Conservation (phyloP, 805 yeast species). For the Cyberlindnera nakhonratchasimensis region DNA sequence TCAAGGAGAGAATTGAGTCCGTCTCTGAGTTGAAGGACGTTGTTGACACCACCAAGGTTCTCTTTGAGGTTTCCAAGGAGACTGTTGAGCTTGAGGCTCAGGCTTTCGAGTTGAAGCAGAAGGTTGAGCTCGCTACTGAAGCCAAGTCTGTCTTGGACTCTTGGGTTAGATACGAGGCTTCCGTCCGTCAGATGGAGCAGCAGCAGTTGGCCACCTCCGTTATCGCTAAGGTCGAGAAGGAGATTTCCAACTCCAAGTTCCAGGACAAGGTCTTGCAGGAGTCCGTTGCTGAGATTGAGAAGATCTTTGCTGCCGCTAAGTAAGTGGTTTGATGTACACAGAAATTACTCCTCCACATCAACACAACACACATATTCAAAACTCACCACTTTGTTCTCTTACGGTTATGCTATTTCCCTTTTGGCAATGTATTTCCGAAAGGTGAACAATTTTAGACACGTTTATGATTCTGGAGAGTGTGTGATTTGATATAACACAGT, state of each 20-base stretch:
- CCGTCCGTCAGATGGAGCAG: constrained; percentile 95
- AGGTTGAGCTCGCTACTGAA: constrained; percentile 80
- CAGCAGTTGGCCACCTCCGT: constrained; percentile 84
- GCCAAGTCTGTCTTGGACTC: constrained; percentile 96
- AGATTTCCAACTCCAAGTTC: constrained; percentile 82
- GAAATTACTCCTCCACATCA: no score
- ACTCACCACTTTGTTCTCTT: not conserved
- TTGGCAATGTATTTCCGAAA: no score
- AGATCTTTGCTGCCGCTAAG: constrained; percentile 52
- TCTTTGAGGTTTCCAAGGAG: constrained; percentile 93
- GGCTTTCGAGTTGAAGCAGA: constrained; percentile 89
- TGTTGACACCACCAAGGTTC: constrained; percentile 83
- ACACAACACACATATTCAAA: constrained; percentile 2
- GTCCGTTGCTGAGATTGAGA: constrained; percentile 90
- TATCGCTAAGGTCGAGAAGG: constrained; percentile 82
- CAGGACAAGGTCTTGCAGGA: constrained; percentile 90
- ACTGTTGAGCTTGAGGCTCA: constrained; percentile 95
- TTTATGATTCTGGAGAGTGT: constrained; percentile 4
- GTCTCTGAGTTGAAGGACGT: constrained; percentile 90
- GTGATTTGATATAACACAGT: constrained; percentile 10
- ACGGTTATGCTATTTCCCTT: no score
- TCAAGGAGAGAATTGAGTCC: constrained; percentile 83
- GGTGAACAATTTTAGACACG: constrained; percentile 1
- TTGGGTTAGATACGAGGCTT: constrained; percentile 98
- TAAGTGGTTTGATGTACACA: constrained; percentile 12